phyloP scores from a whole-genome alignment of 768 basidiomycete genomes.

The Termitomyces sp. region DNA sequence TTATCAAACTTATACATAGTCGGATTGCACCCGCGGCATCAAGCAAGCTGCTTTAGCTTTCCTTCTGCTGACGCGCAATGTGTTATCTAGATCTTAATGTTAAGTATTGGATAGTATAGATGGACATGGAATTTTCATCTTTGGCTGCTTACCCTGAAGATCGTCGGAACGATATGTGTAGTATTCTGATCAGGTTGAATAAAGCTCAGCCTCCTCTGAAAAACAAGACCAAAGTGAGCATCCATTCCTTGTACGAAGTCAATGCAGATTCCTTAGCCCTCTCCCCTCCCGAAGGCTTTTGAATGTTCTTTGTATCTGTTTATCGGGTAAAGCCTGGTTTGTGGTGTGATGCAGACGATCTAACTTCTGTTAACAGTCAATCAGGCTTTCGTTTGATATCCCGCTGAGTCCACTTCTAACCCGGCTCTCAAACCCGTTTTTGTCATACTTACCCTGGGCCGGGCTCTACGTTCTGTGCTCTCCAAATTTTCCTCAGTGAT shows the following conservation, averaged over 20 bases:
- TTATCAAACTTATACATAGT: slow-evolving; percentile 84
- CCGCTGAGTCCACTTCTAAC: background rate
- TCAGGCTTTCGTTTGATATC: too few relatives aligned
- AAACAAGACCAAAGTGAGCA: background rate
- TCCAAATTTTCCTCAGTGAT: background rate
- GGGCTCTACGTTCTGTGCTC: background rate
- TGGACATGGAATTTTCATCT: slow-evolving; percentile 1
- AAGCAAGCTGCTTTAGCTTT: slow-evolving; percentile 73
- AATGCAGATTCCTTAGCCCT: too few relatives aligned
- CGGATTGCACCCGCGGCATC: slow-evolving; percentile 90
- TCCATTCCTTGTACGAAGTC: too few relatives aligned
- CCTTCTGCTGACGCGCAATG: background rate
- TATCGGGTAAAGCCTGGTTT: background rate
- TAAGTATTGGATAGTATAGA: slow-evolving; percentile 7
- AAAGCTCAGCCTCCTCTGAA: background rate
- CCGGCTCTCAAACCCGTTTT: background rate
- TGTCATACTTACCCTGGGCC: background rate
- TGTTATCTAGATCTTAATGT: background rate
- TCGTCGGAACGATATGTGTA: background rate
- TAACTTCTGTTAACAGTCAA: background rate
- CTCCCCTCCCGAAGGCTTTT: background rate
- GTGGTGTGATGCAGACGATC: background rate
- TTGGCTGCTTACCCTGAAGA: background rate
- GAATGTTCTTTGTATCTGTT: too few relatives aligned
- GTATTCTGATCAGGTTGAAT: background rate